Base-by-base conservation (phyloP, 2,329 filamentous ascomycete genomes). In the Fusarium piperis region DNA sequence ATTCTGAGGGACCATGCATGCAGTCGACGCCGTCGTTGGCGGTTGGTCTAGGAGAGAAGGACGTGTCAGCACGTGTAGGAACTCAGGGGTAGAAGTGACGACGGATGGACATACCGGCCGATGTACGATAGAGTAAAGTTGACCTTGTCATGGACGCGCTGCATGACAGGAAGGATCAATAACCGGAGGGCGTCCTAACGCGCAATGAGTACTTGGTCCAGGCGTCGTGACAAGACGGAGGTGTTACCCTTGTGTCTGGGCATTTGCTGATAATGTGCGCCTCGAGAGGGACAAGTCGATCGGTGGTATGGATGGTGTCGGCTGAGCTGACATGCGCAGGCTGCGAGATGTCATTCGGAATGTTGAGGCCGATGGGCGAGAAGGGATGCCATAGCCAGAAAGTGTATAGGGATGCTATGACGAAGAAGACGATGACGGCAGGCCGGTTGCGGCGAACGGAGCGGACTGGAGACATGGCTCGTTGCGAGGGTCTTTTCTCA, bases 211-310 rank as follows among this genome's bases (percentile, higher is more conserved):
- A 59, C 13, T 46, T 33, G 62, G 18, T 30, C 28, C n/a, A 16
- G 12, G 36, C 32, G 36, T 12, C 9, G 41, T 30, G 44, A 16
- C 16, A 39, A n/a, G 10, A 33, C 4, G 41, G 38, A 33, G 39
- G 30, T 67, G 82, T 12, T 77, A 89, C 87, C 80, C 87, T 88
- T 3, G 96, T 94, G 81, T 99, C 96, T 0, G 95, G 95, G 78
- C 96, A 99, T 86, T 98, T 98, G 83, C 91, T 93, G 92, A 98
- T 99, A 76, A 98, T 96, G 81, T 98, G 95, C 62, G 94, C 93
- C 80, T 99, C 96, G 3, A 99, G 83, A 5, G 94, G 93, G 6
- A 98, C 92, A 64, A 85, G 82, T 30, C 64, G 63, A 32, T 64
- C 67, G 15, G 64, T 69, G 57, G 65, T 52, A 51, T 67, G 35